Evolutionary conservation across 2,329 filamentous ascomycete genomes (phyloP).

Genomic region (Mollisia scopiformis): DNA sequence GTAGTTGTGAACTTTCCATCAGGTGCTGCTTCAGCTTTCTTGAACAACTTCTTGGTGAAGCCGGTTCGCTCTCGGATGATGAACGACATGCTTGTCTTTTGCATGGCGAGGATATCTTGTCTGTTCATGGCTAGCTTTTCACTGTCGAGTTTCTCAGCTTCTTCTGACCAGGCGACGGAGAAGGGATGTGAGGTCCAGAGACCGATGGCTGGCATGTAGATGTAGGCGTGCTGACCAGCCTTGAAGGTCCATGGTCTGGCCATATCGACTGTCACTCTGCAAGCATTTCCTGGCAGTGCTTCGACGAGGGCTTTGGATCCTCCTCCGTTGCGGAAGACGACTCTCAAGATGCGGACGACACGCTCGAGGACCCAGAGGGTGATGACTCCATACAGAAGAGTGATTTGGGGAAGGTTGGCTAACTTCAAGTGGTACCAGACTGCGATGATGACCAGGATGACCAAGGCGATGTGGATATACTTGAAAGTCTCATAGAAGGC

Average conservation of each 20-base stretch:
- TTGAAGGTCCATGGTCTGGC: conserved; percentile 76
- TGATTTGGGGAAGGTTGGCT: conserved; percentile 55
- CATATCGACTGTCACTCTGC: conserved; percentile 73
- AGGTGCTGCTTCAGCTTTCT: conserved; percentile 63
- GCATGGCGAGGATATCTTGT: conserved; percentile 60
- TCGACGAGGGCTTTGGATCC: conserved; percentile 73
- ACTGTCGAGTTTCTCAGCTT: conserved; percentile 52
- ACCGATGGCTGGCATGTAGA: conserved; percentile 75
- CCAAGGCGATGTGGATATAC: conserved; percentile 68
- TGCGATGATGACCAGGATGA: conserved; percentile 60
- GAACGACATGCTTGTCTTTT: conserved; percentile 70
- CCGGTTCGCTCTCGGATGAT: conserved; percentile 75
- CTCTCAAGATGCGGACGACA: conserved; percentile 56
- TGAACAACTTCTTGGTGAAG: conserved; percentile 71
- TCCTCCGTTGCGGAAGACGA: conserved; percentile 67
- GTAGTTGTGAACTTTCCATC: conserved; percentile 64
- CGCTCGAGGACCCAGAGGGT: conserved; percentile 72
- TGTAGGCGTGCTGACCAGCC: conserved; percentile 77
- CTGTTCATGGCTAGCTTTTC: conserved; percentile 63
- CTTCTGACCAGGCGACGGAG: conserved; percentile 77
- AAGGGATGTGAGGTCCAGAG: conserved; percentile 80
- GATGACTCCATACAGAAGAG: conserved; percentile 63
- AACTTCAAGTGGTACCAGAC: conserved; percentile 70
- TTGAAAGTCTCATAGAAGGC: conserved; percentile 83
- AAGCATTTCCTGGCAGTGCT: conserved; percentile 75